Conservation (phyloP, 495 filamentous ascomycete genomes). For the Cercophora newfieldiana region DNA sequence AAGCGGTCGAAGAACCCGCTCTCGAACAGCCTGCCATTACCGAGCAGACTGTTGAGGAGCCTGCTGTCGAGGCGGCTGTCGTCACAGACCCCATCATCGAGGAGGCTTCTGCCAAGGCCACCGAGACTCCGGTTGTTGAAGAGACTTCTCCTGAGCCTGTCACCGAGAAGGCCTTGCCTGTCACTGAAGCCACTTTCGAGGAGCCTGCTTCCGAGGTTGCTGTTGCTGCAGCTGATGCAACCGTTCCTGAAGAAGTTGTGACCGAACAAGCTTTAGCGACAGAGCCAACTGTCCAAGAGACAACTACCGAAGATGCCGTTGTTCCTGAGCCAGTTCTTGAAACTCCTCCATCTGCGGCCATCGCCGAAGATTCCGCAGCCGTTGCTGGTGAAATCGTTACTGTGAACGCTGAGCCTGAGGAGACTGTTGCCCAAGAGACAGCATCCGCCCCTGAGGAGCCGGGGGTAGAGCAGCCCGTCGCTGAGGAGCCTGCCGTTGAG, state of each 20-base stretch:
- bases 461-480: too few relatives aligned
- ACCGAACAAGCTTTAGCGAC: too few relatives aligned
- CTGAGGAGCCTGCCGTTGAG: not conserved
- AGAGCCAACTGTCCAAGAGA: too few relatives aligned
- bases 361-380: too few relatives aligned
- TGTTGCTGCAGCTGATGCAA: constrained; percentile 5
- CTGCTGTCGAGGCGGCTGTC: not conserved
- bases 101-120: not conserved
- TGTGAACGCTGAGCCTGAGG: not conserved
- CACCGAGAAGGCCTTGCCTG: too few relatives aligned
- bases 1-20: constrained; percentile 1
- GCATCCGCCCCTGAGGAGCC: too few relatives aligned
- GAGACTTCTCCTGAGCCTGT: too few relatives aligned
- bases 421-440: constrained; percentile 4
- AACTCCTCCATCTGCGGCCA: too few relatives aligned
- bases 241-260: constrained; percentile 1
- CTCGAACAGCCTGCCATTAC: constrained; percentile 11
- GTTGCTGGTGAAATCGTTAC: too few relatives aligned
- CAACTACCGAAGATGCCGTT: too few relatives aligned
- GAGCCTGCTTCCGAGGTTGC: constrained; percentile 5
- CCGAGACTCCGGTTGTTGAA: not conserved
- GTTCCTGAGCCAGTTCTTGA: too few relatives aligned
- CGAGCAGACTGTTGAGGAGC: constrained; percentile 10
- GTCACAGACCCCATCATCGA: not conserved
- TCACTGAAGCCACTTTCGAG: too few relatives aligned